Evolutionary conservation across 23 red algal genomes (phyloP).

Genomic region (Rhodosorus marinus): DNA sequence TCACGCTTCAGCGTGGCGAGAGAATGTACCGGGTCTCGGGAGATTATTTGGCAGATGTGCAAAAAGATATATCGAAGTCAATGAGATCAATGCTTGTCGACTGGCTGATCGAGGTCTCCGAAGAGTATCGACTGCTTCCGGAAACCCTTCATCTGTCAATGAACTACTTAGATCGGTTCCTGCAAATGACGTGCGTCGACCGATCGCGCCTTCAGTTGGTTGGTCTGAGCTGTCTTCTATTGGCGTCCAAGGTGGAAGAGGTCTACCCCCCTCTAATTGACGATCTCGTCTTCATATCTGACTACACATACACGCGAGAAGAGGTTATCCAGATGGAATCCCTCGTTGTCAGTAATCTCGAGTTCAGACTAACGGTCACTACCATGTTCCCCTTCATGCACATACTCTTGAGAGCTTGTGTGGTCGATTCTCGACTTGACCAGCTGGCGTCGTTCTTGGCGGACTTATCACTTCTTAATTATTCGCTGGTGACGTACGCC

Average conservation of each 20-base stretch:
- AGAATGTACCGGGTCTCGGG: no score
- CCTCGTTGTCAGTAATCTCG: background rate
- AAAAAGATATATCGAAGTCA: background rate
- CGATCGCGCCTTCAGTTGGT: background rate
- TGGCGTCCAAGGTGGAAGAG: background rate
- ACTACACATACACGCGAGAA: background rate
- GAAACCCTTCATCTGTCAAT: background rate
- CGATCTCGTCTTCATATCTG: background rate
- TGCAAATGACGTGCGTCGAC: background rate
- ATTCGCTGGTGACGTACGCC: no score
- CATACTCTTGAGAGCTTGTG: no score
- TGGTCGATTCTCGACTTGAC: no score
- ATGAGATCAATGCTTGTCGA: background rate
- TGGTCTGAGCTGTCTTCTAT: background rate
- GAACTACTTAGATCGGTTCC: background rate
- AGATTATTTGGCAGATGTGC: no score
- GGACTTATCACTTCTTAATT: no score
- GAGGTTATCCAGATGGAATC: background rate
- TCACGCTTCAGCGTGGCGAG: no score
- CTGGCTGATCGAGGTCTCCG: background rate
- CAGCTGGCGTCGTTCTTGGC: no score
- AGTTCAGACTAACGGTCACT: no score
- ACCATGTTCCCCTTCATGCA: no score
- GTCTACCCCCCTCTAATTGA: background rate
- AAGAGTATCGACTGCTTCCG: background rate